Base-by-base conservation (phyloP, 1,139 yeast genomes). In the Taiozyma sp. region DNA sequence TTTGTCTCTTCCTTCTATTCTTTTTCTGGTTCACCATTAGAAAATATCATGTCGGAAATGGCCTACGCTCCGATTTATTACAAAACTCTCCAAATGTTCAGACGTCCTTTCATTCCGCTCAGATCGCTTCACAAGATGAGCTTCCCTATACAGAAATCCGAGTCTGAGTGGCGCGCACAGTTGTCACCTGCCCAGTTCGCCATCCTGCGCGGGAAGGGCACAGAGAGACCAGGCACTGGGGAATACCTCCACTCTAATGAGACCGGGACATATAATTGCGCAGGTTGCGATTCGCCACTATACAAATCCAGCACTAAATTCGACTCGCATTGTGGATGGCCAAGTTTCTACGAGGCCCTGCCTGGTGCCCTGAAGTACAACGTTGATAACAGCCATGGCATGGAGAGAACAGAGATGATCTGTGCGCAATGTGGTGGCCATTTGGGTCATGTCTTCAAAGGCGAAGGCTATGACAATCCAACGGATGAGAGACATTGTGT, bases 301-400 rank as follows among this genome's bases (percentile, higher is more conserved):
- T 93, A 93, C 69, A 78, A 78, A 56, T 84, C 96, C 38, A 74
- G 77, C 45, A 79, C 97, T 14, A 93, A 93, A 70, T 93, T 95
- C 62, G 83, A 85, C 53, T 81, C 96, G 23, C 91, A 90, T 51
- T 93, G 99, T 69, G 99, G 99, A 3, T 93, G 99, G 99, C 99
- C 99, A 0, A 91, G 97, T 0, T 93, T 93, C 69, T 92, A 84
- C 66, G 86, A 88, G 52, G 97, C 96, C 5, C 72, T 92, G 48
- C 96, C 96, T 0, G 92, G 91, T 0, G 76, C 96, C 2, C 75
- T 93, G 45, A 76, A 70, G 32, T 74, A 86, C 14, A 70, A 77
- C 56, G 76, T 74, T 29, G 99, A 93, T 67, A 61, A 52, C 0
- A 68, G 84, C 10, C 70, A 71, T 51, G 98, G 98, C 0, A 89